Evolutionary conservation across 306 rosid species (phyloP).

Genomic region (Castanopsis chinensis): DNA sequence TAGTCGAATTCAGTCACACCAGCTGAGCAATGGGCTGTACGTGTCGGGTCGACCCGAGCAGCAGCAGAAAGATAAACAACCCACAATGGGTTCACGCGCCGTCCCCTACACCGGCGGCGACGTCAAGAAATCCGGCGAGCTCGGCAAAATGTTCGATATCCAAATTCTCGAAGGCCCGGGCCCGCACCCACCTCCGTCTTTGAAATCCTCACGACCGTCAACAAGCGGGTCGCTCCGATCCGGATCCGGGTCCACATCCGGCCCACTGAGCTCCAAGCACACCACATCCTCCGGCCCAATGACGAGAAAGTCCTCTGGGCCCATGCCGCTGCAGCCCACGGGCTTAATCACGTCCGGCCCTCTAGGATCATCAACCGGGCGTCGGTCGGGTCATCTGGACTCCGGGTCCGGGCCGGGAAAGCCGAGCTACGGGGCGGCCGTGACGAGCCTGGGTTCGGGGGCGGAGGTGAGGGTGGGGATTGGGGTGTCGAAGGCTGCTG

Average conservation of each 20-base stretch:
- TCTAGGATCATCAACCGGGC: slow-evolving; percentile 38
- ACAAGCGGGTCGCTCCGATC: slow-evolving; percentile 79
- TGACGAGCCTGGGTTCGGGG: slow-evolving; percentile 51
- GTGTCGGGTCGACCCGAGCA: slow-evolving; percentile 90
- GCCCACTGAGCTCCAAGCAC: slow-evolving; percentile 37
- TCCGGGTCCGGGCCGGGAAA: slow-evolving; percentile 40
- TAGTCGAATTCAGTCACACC: slow-evolving; percentile 80
- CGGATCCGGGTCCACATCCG: slow-evolving; percentile 91
- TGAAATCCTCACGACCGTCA: slow-evolving; percentile 55
- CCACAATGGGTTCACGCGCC: slow-evolving; percentile 85
- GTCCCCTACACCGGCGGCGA: slow-evolving; percentile 95
- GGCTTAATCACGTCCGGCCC: slow-evolving; percentile 80
- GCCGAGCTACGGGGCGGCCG: slow-evolving; percentile 72
- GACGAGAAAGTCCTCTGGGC: slow-evolving; percentile 61
- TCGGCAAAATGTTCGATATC: slow-evolving; percentile 85
- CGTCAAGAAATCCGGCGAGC: slow-evolving; percentile 91
- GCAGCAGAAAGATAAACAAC: slow-evolving; percentile 67
- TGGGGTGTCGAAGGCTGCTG: slow-evolving; percentile 69
- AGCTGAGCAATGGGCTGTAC: slow-evolving; percentile 85
- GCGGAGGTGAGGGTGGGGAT: slow-evolving; percentile 67
- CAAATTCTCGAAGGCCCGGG: slow-evolving; percentile 35
- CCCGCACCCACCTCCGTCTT: slow-evolving; percentile 24
- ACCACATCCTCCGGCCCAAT: slow-evolving; percentile 51
- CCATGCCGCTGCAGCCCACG: slow-evolving; percentile 59
- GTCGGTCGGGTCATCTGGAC: slow-evolving; percentile 55